Evolutionary conservation across 306 rosid species (phyloP), one percentile per base, ranked within the genome.

Genomic region (Fragaria vesca): DNA sequence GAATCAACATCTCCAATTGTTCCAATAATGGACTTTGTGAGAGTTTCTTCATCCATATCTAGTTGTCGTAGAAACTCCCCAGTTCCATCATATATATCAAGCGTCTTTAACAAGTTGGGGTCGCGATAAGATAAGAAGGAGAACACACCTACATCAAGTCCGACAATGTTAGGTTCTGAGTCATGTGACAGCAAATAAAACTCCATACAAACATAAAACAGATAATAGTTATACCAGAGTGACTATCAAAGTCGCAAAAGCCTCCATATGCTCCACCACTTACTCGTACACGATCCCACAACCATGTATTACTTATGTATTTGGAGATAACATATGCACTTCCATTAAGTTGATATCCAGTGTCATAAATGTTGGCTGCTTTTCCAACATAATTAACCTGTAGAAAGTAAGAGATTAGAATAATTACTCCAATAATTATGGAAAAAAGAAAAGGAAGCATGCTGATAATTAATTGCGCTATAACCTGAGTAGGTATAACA

Each of bases 251-350:
- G 82, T 95, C 96, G 73, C 97, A 93, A 82, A 95, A 95, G 46
- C 99, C 98, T 78, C 99, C 99, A 70, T 95, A 95, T 71, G 99
- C 99, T 70, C 99, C 99, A 55, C 99, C 99, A 69, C 98, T 93
- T 66, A 95, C 99, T 76, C 99, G 86, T 45, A 95, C 97, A 71
- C 96, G 99, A 74, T 95, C 99, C 99, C 99, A 93, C 83, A 95
- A 82, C 99, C 99, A 93, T 48, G 99, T 88, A 84, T 93, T 93
- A 81, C 97, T 83, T 57, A 95, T 91, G 89, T 87, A 74, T 83
- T 95, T 95, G 30, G 97, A 88, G 83, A 95, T 90, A 74, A 95
- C 99, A 88, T 95, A 86, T 8, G 97, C 96, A 83, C 98, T 95
- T 69, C 99, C 97, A 75, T 81, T 82, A 66, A 95, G 96, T 84